Evolutionary conservation across 2,329 filamentous ascomycete genomes (phyloP), one percentile per base, ranked within the genome.

Genomic region (Rachicladosporium sp.): DNA sequence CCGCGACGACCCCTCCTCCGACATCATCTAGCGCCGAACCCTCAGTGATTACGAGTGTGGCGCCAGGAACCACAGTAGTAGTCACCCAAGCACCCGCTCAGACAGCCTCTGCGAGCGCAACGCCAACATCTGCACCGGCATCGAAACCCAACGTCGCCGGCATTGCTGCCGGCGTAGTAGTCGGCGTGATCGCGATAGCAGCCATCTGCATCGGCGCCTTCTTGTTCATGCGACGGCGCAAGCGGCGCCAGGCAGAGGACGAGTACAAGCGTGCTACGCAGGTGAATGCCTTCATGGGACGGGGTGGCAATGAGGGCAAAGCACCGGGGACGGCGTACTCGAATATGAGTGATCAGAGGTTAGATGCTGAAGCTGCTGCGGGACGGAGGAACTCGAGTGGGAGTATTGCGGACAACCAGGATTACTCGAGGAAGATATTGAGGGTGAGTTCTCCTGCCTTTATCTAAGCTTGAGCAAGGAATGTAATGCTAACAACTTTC

Each of bases 381-480:
- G 49, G 46, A 33, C 40, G 44, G 39, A 31, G 48, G 33, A 48
- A 51, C 33, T 95, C 89, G 64, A 85, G 91, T 55, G 89, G 89
- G 51, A 95, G 88, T 63, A 95, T 96, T 61, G 89, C 88, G 38
- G 89, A 96, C 61, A 93, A 95, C 64, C 79, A 93, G 64, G 89
- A 96, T 62, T 96, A 94, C 67, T 95, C 89, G 46, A 78, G 89
- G 66, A 82, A 84, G 66, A 95, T 96, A 63, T 74, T 96, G 57
- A 84, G 93, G 78, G 89, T 93, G 73, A 50, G 75, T 45, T 21
- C 31, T 33, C 13, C 31, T 12, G 31, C n/a, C 7, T 31, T 11
- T 10, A 2, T 6, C 15, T 21, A 33, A 2, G 10, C 2, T 12
- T 5, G 12, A n/a, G 6, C 31, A 15, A 31, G 10, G 27, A 15